Evolutionary conservation across 768 basidiomycete species (phyloP).

Genomic region (Amanita jacksonii): DNA sequence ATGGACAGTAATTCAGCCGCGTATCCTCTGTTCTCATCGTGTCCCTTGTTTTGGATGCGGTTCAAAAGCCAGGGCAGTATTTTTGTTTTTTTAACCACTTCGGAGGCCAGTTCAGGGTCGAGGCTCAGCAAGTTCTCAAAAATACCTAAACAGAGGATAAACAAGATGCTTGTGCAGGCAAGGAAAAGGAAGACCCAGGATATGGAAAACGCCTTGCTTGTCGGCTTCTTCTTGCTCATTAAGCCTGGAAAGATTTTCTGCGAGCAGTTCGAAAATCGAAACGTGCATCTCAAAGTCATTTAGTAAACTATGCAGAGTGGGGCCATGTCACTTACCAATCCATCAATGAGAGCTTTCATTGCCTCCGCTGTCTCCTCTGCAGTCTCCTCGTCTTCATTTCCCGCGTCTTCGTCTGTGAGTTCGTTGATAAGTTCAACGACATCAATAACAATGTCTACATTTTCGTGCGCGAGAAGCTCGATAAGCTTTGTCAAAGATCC

Average conservation of each 20-base stretch:
- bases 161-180: background rate
- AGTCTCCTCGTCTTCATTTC: constrained; percentile 64
- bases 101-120: constrained; percentile 62
- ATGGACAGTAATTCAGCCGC: constrained; percentile 92
- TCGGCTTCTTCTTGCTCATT: constrained; percentile 90
- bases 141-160: constrained; percentile 41
- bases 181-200: constrained; percentile 47
- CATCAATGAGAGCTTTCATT: constrained; percentile 65
- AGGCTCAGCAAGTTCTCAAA: constrained; percentile 92
- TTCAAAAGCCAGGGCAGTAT: constrained; percentile 73
- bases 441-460: constrained; percentile 94
- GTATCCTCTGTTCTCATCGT: constrained; percentile 90
- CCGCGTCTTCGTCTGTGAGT: constrained; percentile 93
- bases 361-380: constrained; percentile 55
- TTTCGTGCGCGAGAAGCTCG: constrained; percentile 90
- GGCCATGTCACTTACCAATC: constrained; percentile 46
- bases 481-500: constrained; percentile 62
- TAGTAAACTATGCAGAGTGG: background rate
- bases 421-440: constrained; percentile 89
- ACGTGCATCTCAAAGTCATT: constrained; percentile 53
- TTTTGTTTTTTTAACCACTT: constrained; percentile 65
- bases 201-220: constrained; percentile 85
- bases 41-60: constrained; percentile 59
- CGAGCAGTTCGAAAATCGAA: constrained; percentile 79
- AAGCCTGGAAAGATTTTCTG: constrained; percentile 81